These are phyloP conservation scores for Trichoderma oligosporum DNA, from an alignment of 2,329 filamentous ascomycete genomes.

Conservation along the genomic window DNA sequence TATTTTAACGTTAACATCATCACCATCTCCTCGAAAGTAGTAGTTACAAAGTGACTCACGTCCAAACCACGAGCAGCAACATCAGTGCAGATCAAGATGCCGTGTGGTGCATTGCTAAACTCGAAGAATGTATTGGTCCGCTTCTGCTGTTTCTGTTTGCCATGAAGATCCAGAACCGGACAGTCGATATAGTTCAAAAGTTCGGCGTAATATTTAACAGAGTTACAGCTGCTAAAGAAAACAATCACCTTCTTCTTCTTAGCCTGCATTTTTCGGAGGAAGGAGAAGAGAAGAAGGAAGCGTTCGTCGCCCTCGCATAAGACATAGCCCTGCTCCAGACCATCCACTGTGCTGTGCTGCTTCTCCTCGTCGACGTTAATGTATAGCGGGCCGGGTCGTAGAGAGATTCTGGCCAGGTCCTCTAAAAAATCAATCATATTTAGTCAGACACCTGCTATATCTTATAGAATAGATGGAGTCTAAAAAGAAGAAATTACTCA, in stretches of 20 bases:
- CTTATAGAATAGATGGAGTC: not conserved
- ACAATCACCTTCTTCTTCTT: constrained; percentile 97
- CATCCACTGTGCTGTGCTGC: constrained; percentile 87
- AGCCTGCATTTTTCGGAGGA: constrained; percentile 73
- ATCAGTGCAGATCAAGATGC: constrained; percentile 92
- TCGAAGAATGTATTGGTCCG: constrained; percentile 99
- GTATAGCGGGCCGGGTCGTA: constrained; percentile 86
- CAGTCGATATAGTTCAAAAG: constrained; percentile 97
- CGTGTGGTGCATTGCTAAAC: constrained; percentile 72
- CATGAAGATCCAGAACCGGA: constrained; percentile 79
- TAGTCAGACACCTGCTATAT: not conserved
- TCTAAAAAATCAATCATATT: constrained; percentile 47
- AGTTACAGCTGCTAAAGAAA: constrained; percentile 89
- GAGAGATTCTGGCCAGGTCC: constrained; percentile 88
- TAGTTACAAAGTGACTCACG: constrained; percentile 42
- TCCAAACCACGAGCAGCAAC: constrained; percentile 93
- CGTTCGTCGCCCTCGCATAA: constrained; percentile 90
- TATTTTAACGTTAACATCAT: not conserved
- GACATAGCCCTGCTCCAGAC: constrained; percentile 93
- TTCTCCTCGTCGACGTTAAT: constrained; percentile 94
- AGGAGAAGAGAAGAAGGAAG: constrained; percentile 90
- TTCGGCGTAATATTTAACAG: constrained; percentile 93
- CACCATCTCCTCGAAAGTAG: not conserved
- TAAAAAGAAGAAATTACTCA: constrained; percentile 21
- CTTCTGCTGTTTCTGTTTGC: constrained; percentile 98